Evolutionary conservation across 257 asterid species (phyloP).

Genomic region (Nicotiana attenuata): DNA sequence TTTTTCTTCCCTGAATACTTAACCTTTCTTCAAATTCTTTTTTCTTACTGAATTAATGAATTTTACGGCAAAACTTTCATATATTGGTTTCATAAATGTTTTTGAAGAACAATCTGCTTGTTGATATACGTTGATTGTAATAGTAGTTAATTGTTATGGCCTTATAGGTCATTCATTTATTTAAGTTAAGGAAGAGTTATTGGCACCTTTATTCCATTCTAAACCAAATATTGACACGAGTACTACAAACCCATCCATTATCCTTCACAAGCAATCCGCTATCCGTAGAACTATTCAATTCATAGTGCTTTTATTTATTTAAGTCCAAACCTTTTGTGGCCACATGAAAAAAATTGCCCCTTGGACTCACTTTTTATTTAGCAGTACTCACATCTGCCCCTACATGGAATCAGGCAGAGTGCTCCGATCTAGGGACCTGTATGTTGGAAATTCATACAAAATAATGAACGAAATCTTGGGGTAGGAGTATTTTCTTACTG

Average conservation of each 20-base stretch:
- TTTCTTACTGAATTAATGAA: not conserved
- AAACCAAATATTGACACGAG: not conserved
- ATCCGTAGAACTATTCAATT: not conserved
- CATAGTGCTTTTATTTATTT: not conserved
- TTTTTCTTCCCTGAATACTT: not conserved
- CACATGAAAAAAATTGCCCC: not conserved
- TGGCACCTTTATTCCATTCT: not conserved
- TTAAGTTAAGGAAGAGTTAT: not conserved
- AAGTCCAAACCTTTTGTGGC: not conserved
- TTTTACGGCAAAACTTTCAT: not conserved
- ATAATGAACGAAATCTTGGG: not conserved
- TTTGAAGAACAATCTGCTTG: not conserved
- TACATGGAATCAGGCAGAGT: not conserved
- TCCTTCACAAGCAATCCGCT: not conserved
- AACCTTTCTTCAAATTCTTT: too few relatives aligned
- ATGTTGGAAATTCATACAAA: not conserved
- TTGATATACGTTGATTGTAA: not conserved
- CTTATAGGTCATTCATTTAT: not conserved
- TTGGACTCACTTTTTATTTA: not conserved
- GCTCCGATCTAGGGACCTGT: not conserved
- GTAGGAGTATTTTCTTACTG: not conserved
- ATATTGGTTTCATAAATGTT: not conserved
- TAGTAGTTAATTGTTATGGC: not conserved
- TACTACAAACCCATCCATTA: not conserved
- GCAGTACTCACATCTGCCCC: not conserved